Evolutionary conservation across 805 yeast genomes (phyloP), one percentile per base, ranked within the genome.

Genomic region (Wickerhamiella shivajii): DNA sequence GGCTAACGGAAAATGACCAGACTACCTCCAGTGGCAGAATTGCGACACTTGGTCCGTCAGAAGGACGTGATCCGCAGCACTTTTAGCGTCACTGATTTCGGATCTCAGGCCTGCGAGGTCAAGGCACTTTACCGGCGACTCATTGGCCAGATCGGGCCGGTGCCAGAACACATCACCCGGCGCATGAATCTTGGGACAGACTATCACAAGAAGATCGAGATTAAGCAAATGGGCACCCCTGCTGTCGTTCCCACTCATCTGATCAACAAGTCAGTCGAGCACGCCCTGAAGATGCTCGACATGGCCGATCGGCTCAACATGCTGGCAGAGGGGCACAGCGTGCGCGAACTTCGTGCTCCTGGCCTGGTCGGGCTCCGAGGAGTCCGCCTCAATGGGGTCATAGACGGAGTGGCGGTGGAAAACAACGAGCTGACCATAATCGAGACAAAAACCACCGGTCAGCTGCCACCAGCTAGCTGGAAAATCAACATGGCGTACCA

Each of bases 401-500:
- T 50, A 17, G 59, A 54, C 30, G 43, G 46, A 11, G 24, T 49
- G 12, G 31, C 20, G 2, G 12, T 34, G 11, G 15, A 25, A 4
- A 34, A 39, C n/a, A 29, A 38, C 13, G 27, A 30, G 12, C 11
- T 46, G 23, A 35, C 32, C 14, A 37, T 54, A 7, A 34, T 37
- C 6, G 59, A 54, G 17, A 52, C 56, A 8, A 54, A 54, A 30
- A 47, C 57, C 12, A 33, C 44, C 5, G 13, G 10, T 5, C 4
- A 24, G 1, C 15, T 22, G 12, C 27, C 29, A 1, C 28, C 35
- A n/a, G 18, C 20, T 6, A 22, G 31, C 5, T 33, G 37, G 15
- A 47, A 47, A 30, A 34, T 42, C 31, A 41, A 47, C 3, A 38
- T 50, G 4, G 59, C 59, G 3, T 51, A 45, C 28, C 59, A 54